A percentile compares a stretch with the other conserved stretches of the same genome.
Conservation (phyloP, 208 protist genomes). For the Novymonas esmeraldas region DNA sequence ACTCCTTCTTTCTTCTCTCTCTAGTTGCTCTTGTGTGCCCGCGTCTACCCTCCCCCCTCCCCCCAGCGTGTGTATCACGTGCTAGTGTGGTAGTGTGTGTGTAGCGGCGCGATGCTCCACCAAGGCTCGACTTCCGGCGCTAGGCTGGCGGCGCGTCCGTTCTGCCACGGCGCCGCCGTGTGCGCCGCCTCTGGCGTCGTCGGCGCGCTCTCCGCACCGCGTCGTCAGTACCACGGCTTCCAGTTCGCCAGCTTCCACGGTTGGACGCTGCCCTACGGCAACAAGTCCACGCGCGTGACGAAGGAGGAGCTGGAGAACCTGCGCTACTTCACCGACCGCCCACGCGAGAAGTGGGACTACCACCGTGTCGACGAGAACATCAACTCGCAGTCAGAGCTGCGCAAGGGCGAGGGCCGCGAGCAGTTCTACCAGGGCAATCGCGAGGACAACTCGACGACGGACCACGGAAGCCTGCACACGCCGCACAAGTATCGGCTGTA, state of each 20-base stretch:
- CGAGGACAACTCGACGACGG: slow-evolving; percentile 75
- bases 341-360: slow-evolving; percentile 86
- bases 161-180: background rate
- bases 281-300: slow-evolving; percentile 49
- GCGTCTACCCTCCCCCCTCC: too few species aligned
- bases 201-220: background rate
- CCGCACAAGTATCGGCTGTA: slow-evolving; percentile 84
- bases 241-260: slow-evolving; percentile 79
- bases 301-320: slow-evolving; percentile 76
- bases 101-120: slow-evolving; percentile 5
- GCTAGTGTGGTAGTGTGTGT: background rate
- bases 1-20: background rate
- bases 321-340: slow-evolving; percentile 69
- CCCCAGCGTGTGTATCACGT: too few species aligned
- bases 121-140: background rate
- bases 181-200: background rate
- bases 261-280: slow-evolving; percentile 78
- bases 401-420: slow-evolving; percentile 62
- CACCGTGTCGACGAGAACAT: slow-evolving; percentile 90
- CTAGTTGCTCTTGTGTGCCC: background rate
- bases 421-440: slow-evolving; percentile 76
- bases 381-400: slow-evolving; percentile 83
- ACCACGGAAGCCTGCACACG: slow-evolving; percentile 76
- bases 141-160: background rate
- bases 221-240: slow-evolving; percentile 69